Evolutionary conservation across 2,329 filamentous ascomycete species (phyloP), one percentile per base, ranked within the genome.

Genomic region (Hymenoscyphus repandus): DNA sequence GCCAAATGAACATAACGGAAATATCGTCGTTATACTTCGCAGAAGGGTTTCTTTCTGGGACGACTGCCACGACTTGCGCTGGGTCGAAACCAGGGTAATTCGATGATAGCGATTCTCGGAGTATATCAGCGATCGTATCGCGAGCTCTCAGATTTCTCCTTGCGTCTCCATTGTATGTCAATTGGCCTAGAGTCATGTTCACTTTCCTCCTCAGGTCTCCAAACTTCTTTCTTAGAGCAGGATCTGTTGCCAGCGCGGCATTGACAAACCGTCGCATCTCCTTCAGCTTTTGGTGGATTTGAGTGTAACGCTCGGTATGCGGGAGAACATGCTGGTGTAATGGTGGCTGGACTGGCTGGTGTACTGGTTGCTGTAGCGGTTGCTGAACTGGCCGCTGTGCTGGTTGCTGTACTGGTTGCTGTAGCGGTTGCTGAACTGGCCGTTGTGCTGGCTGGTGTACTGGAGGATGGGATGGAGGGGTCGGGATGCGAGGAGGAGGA

Each of bases 141-240:
- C 47, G 37, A 57, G 78, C 76, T 53, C 68, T 63, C 45, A 70
- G 75, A 60, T 90, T 90, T 18, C 76, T 76, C 10, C 77, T 78
- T 59, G 79, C 83, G 50, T 79, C 84, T 36, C 77, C 77, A 1
- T 83, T 85, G 27, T 32, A 11, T 0, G 34, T 40, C 33, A 90
- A 70, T 64, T 93, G 88, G 6, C 89, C 88, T 49, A 92, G 77
- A 15, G 78, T 82, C 61, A 85, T 86, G 36, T 79, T 78, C 47
- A 93, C 82, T 38, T 83, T 78, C 52, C 88, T 76, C 37, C 88
- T 78, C 74, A 88, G 82, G 49, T 89, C 80, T 32, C 87, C 85
- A 64, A 89, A 77, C 33, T 79, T 76, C 46, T 76, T 74, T 66
- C 88, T 89, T 27, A 90, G 69, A 1, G 63, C 45, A 68, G 66